These are phyloP conservation scores for Globisporangium spiculum DNA, from an alignment of 352 stramenopile species.

Conservation along the genomic window DNA sequence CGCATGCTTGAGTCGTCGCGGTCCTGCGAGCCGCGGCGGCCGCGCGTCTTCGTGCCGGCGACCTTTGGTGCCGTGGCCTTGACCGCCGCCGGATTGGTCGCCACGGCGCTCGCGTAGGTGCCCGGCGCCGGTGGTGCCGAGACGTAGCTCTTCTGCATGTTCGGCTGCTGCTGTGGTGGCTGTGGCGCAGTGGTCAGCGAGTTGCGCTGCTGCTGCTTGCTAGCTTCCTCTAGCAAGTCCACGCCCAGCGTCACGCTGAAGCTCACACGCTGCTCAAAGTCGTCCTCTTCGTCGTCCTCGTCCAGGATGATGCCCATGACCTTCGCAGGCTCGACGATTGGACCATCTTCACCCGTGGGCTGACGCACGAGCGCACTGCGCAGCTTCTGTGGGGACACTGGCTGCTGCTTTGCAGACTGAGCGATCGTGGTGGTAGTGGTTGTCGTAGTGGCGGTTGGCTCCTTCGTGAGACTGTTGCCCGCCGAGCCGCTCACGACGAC, in stretches of 20 bases:
- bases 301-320: conserved; percentile 78
- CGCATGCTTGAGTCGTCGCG: conserved; percentile 22
- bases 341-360: conserved; percentile 75
- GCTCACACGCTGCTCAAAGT: conserved; percentile 56
- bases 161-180: conserved; percentile 13
- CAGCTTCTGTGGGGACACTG: conserved; percentile 12
- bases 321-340: conserved; percentile 62
- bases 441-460: conserved; percentile 13
- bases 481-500: conserved; percentile 43
- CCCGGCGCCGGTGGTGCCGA: conserved; percentile 15
- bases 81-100: conserved; percentile 16
- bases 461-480: conserved; percentile 20
- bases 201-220: conserved; percentile 53
- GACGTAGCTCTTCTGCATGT: conserved; percentile 24
- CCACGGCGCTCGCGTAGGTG: conserved; percentile 28
- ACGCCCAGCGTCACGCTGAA: conserved; percentile 82
- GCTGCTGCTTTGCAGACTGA: conserved; percentile 17
- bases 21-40: conserved; percentile 64
- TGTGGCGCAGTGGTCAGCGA: conserved; percentile 40
- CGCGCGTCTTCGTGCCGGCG: conserved; percentile 18
- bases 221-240: conserved; percentile 61
- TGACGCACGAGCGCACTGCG: conserved; percentile 44
- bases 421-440: conserved; percentile 14
- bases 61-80: not conserved
- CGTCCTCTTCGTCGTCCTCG: conserved; percentile 49